Evolutionary conservation across 169 alveolate species (phyloP).

Genomic region (Theileria orientalis): DNA sequence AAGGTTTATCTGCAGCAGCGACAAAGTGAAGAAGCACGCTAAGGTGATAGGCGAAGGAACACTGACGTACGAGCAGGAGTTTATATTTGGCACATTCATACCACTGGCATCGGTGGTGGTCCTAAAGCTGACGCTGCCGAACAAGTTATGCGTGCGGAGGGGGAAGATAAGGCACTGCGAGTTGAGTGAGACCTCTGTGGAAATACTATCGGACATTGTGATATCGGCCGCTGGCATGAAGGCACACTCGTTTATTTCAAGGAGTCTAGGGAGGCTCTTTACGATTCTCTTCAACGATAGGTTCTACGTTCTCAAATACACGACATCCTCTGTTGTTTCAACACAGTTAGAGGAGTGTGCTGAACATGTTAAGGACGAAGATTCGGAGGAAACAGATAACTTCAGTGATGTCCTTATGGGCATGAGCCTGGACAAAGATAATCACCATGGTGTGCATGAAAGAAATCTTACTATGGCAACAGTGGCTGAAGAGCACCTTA

Average conservation of each 20-base stretch:
- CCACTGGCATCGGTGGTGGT: conserved; percentile 3
- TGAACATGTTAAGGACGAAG: not conserved
- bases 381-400: not conserved
- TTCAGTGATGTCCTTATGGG: too few relatives aligned
- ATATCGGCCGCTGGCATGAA: not conserved
- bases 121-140: conserved; percentile 5
- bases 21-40: not conserved
- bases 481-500: too few relatives aligned
- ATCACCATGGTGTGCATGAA: too few relatives aligned
- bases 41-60: not conserved
- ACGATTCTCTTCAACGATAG: not conserved
- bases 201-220: not conserved
- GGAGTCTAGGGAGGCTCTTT: not conserved
- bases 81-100: conserved; percentile 2
- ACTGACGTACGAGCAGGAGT: not conserved
- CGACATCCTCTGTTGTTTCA: not conserved
- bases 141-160: not conserved
- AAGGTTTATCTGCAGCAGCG: not conserved
- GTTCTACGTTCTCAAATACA: conserved; percentile 18
- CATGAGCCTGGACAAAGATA: too few relatives aligned
- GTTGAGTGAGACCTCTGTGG: not conserved
- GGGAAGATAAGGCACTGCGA: not conserved
- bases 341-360: not conserved
- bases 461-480: too few relatives aligned
- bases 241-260: conserved; percentile 7